These are phyloP conservation scores for Mallotus repandus DNA, from an alignment of 441 rosid species.

Conservation along the genomic window DNA sequence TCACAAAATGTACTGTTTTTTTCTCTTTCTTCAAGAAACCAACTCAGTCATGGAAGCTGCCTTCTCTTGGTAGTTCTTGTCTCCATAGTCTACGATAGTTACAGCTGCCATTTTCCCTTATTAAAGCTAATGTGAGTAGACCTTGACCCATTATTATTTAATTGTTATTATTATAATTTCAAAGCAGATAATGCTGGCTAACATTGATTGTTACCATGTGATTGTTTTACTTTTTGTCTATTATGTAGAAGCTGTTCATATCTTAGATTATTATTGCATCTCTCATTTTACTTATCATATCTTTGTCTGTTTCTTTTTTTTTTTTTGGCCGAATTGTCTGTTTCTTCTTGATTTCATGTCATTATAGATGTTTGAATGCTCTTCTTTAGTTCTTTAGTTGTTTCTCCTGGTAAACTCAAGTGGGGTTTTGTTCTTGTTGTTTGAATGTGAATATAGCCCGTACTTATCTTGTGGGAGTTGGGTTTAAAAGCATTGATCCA, in stretches of 20 bases:
- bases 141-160: conserved; percentile 18
- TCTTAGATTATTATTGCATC: background rate
- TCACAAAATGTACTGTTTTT: background rate
- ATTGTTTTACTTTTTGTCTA: conserved; percentile 16
- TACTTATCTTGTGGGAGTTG: background rate
- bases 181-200: conserved; percentile 9
- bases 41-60: background rate
- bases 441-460: conserved; percentile 2
- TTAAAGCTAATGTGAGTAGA: conserved; percentile 8
- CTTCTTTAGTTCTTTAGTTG: background rate
- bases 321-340: too few species aligned
- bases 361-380: background rate
- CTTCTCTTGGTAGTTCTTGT: conserved; percentile 1
- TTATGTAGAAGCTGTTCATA: background rate
- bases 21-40: background rate
- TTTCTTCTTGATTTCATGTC: conserved; percentile 22
- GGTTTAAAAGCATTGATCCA: background rate
- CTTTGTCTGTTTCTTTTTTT: conserved; percentile 31
- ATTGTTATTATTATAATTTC: background rate
- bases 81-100: background rate
- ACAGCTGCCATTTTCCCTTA: conserved; percentile 13
- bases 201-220: conserved; percentile 22
- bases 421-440: background rate
- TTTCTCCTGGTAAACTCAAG: background rate
- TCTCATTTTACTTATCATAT: background rate